Conservation (phyloP, 495 filamentous ascomycete genomes). For the Trichoderma orchidacearum region DNA sequence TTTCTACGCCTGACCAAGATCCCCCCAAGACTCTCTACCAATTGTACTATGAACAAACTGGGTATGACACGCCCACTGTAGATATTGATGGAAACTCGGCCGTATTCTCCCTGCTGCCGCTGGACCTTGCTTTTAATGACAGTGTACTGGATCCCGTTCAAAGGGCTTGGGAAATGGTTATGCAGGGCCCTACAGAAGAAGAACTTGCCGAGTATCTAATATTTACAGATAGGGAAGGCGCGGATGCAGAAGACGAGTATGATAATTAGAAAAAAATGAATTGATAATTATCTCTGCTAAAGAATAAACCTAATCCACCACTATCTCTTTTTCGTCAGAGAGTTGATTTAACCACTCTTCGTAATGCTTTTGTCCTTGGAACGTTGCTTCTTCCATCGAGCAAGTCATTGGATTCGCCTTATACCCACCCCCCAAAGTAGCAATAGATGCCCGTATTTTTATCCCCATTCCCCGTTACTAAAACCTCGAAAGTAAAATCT, state of each 20-base stretch:
- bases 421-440: no score
- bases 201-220: constrained; percentile 47
- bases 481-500: no score
- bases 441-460: no score
- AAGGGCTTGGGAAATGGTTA: constrained; percentile 47
- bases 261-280: constrained; percentile 16
- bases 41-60: constrained; percentile 45
- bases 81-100: constrained; percentile 19
- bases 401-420: no score
- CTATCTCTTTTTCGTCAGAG: no score
- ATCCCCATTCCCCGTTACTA: no score
- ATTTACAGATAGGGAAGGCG: constrained; percentile 40
- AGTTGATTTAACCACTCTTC: no score
- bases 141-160: constrained; percentile 43
- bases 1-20: constrained; percentile 12
- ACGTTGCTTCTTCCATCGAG: no score
- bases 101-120: constrained; percentile 36
- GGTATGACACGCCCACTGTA: constrained; percentile 4
- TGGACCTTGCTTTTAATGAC: constrained; percentile 61
- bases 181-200: constrained; percentile 29
- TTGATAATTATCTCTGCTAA: no score
- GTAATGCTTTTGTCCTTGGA: no score
- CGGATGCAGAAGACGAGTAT: constrained; percentile 30
- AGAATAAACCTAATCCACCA: no score
- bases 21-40: constrained; percentile 39